Evolutionary conservation across 2,329 filamentous ascomycete genomes (phyloP).

Genomic region (Ambrosiella xylebori): DNA sequence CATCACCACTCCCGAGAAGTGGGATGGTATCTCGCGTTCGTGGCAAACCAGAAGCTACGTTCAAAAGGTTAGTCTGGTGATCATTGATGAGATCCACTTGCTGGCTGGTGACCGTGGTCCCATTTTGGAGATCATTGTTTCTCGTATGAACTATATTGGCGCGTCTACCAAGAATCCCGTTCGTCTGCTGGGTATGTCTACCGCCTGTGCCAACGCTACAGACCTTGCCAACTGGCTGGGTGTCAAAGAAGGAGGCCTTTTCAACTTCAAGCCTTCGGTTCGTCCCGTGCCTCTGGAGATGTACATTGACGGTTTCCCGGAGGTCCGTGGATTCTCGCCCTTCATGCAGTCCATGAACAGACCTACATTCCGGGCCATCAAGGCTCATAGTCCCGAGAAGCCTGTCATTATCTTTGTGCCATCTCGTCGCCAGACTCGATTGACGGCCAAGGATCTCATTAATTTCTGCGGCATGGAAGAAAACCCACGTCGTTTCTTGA

Average conservation of each 20-base stretch:
- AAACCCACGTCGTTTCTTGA: slow-evolving; percentile 79
- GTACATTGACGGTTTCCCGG: slow-evolving; percentile 93
- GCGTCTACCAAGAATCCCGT: slow-evolving; percentile 82
- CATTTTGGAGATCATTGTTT: slow-evolving; percentile 93
- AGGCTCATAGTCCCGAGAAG: slow-evolving; percentile 88
- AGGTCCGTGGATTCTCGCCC: slow-evolving; percentile 86
- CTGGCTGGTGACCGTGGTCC: slow-evolving; percentile 93
- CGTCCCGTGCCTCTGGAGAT: slow-evolving; percentile 90
- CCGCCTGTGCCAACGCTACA: slow-evolving; percentile 85
- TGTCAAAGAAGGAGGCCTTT: slow-evolving; percentile 72
- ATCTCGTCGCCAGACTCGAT: slow-evolving; percentile 79
- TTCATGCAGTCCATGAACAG: slow-evolving; percentile 99
- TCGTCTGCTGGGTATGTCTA: slow-evolving; percentile 93
- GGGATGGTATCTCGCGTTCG: slow-evolving; percentile 97
- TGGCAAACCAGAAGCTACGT: slow-evolving; percentile 98
- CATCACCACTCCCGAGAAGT: slow-evolving; percentile 98
- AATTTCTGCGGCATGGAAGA: slow-evolving; percentile 98
- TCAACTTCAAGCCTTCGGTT: slow-evolving; percentile 95
- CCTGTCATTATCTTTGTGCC: slow-evolving; percentile 97
- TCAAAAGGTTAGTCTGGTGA: slow-evolving; percentile 82
- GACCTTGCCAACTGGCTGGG: slow-evolving; percentile 94
- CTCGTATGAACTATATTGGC: slow-evolving; percentile 95
- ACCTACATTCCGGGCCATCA: slow-evolving; percentile 89
- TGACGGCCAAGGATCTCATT: slow-evolving; percentile 91
- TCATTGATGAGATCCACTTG: slow-evolving; percentile 96